phyloP scores from a whole-genome alignment of 2,329 filamentous ascomycete species.

The Paraphaeosphaeria minitans region DNA sequence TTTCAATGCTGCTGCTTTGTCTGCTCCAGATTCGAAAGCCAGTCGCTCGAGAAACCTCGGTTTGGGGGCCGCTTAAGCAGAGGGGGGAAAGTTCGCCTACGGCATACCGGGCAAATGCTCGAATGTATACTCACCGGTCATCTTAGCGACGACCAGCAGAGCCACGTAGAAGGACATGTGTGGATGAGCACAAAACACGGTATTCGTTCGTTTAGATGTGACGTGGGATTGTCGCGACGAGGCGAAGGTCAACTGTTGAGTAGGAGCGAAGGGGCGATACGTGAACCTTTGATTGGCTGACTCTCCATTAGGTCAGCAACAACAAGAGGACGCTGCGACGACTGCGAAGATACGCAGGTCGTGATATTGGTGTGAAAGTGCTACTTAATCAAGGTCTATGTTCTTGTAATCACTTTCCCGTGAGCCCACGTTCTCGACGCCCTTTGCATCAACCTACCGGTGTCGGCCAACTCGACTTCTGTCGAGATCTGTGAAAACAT shows the following conservation, averaged over 20 bases:
- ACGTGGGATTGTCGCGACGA: background rate
- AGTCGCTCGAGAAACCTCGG: background rate
- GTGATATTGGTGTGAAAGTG: too few relatives aligned
- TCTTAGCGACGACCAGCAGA: background rate
- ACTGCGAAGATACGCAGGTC: background rate
- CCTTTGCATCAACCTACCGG: too few relatives aligned
- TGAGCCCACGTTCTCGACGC: too few relatives aligned
- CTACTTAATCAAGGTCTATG: too few relatives aligned
- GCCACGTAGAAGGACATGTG: background rate
- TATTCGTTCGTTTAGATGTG: background rate
- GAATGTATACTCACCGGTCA: conserved; percentile 10
- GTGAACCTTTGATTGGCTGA: background rate
- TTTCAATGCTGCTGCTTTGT: background rate
- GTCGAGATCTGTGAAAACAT: background rate
- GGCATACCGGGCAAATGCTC: background rate
- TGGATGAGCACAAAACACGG: background rate
- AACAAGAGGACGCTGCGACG: background rate
- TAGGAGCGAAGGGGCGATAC: conserved; percentile 1
- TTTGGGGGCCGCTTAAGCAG: background rate
- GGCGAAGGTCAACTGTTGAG: conserved; percentile 5
- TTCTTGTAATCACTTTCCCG: too few relatives aligned
- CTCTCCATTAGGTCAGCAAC: conserved; percentile 1
- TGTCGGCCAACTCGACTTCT: too few relatives aligned
- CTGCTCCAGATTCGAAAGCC: background rate
- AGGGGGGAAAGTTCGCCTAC: background rate